phyloP scores from a whole-genome alignment of 495 filamentous ascomycete species.

The Aspergillus wentii region DNA sequence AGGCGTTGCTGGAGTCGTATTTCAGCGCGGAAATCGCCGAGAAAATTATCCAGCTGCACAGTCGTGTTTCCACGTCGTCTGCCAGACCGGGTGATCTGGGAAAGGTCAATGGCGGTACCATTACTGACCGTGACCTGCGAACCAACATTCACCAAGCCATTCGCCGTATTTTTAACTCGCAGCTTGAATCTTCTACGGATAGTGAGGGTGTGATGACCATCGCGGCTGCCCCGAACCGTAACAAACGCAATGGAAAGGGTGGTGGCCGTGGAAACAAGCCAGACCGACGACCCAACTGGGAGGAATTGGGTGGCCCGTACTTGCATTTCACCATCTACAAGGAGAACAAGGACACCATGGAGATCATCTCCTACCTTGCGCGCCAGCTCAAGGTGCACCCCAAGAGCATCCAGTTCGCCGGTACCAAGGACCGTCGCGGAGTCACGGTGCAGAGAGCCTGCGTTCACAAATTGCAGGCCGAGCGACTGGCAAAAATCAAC shows the following conservation, averaged over 20 bases:
- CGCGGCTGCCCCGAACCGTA: constrained; percentile 40
- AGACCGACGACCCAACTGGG: constrained; percentile 44
- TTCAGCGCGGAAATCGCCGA: constrained; percentile 38
- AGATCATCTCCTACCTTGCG: constrained; percentile 69
- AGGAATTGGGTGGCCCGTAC: constrained; percentile 68
- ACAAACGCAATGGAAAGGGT: constrained; percentile 26
- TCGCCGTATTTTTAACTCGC: constrained; percentile 64
- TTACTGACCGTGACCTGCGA: constrained; percentile 56
- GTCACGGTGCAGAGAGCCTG: constrained; percentile 84
- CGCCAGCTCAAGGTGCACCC: constrained; percentile 62
- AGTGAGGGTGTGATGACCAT: constrained; percentile 55
- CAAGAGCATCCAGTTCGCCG: constrained; percentile 75
- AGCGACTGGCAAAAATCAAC: constrained; percentile 57
- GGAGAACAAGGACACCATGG: constrained; percentile 98
- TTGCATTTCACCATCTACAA: constrained; percentile 95
- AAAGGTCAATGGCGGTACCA: constrained; percentile 30
- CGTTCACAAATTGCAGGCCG: constrained; percentile 57
- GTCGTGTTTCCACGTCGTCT: constrained; percentile 36
- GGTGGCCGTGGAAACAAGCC: constrained; percentile 23
- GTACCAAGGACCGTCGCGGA: constrained; percentile 89
- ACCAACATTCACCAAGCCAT: constrained; percentile 60
- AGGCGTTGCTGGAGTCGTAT: constrained; percentile 34
- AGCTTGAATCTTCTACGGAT: constrained; percentile 60
- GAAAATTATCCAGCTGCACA: constrained; percentile 37
- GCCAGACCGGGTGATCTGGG: constrained; percentile 38